Percentiles rank a stretch among this genome's conserved stretches.
Conservation (phyloP, 1,284 basidiomycete genomes). For the Moesziomyces globuligerus region DNA sequence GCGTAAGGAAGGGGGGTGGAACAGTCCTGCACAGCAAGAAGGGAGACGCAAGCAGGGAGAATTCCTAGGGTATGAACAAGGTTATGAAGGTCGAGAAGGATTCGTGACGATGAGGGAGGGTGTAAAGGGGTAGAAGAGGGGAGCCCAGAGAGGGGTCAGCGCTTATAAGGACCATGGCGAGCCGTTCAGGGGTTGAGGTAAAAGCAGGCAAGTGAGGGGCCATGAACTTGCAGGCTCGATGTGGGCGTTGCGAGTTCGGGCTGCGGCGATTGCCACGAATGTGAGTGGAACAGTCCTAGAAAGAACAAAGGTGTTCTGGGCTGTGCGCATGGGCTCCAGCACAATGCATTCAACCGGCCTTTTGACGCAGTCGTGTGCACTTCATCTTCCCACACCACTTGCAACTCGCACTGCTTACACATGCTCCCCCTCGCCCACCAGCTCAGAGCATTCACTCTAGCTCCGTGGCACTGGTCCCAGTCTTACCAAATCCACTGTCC, state of each 20-base stretch:
- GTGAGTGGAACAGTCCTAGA: too few relatives aligned
- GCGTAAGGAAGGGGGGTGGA: not conserved
- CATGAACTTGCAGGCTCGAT: too few relatives aligned
- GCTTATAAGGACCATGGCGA: too few relatives aligned
- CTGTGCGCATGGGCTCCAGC: not conserved
- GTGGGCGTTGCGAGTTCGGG: too few relatives aligned
- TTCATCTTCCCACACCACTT: not conserved
- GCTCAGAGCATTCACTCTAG: not conserved
- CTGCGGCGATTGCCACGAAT: too few relatives aligned
- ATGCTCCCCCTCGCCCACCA: not conserved
- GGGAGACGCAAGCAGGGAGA: not conserved
- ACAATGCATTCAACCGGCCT: not conserved
- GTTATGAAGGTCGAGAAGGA: not conserved
- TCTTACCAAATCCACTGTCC: too few relatives aligned
- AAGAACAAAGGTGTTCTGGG: not conserved
- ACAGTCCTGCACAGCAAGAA: constrained; percentile 13
- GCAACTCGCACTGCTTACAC: not conserved
- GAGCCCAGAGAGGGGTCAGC: not conserved
- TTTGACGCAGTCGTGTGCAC: too few relatives aligned
- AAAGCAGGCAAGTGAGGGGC: too few relatives aligned
- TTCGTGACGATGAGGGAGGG: not conserved
- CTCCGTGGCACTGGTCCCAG: too few relatives aligned
- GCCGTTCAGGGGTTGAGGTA: not conserved
- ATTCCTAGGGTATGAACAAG: not conserved
- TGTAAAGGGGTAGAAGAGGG: not conserved